A percentile compares a stretch with the other conserved stretches of the same genome.
Evolutionary conservation across 2,329 filamentous ascomycete species (phyloP).

Genomic region (Sclerotinia glacialis): DNA sequence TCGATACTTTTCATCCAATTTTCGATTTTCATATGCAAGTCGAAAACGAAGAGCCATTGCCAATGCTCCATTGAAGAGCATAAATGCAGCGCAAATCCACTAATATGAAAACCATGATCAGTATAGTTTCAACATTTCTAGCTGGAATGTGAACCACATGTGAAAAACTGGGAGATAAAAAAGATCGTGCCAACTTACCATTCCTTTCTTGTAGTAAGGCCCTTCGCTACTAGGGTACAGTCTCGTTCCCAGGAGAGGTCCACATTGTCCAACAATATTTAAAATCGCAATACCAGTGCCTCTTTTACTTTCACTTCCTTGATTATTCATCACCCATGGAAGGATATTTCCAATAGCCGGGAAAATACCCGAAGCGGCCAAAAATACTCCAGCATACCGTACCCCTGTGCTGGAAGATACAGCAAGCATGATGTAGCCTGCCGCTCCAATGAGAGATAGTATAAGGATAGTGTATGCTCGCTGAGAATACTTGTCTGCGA

Average conservation of each 20-base stretch:
- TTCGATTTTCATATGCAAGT: constrained; percentile 59
- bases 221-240: constrained; percentile 54
- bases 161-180: neutral
- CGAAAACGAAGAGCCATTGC: constrained; percentile 53
- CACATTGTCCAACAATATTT: constrained; percentile 65
- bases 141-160: neutral
- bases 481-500: constrained; percentile 66
- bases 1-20: constrained; percentile 49
- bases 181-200: constrained; percentile 28
- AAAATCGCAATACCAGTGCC: constrained; percentile 64
- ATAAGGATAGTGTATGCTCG: constrained; percentile 58
- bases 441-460: constrained; percentile 55
- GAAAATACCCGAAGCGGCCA: constrained; percentile 62
- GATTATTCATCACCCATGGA: constrained; percentile 68
- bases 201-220: constrained; percentile 53
- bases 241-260: constrained; percentile 61
- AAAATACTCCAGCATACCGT: constrained; percentile 50
- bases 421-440: constrained; percentile 63
- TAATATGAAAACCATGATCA: neutral
- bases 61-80: constrained; percentile 56
- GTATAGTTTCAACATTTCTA: neutral
- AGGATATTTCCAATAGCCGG: constrained; percentile 68
- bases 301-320: constrained; percentile 64
- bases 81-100: constrained; percentile 59
- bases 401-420: constrained; percentile 47